These are phyloP conservation scores for Naganishia kalamii DNA, from an alignment of 768 basidiomycete genomes.

Conservation along the genomic window DNA sequence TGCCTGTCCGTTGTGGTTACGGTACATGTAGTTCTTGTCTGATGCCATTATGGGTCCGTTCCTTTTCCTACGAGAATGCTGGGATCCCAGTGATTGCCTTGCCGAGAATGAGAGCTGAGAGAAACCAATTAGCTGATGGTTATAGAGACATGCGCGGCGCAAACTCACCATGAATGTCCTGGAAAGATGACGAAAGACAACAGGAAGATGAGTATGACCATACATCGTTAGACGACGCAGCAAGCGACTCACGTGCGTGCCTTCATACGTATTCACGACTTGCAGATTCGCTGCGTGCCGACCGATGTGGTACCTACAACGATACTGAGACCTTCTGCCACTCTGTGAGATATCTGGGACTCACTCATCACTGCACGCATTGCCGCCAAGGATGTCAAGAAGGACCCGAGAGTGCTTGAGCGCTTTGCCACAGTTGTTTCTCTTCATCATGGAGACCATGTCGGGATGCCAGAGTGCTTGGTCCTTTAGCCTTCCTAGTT, in stretches of 20 bases:
- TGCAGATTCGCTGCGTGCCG: conserved; percentile 90
- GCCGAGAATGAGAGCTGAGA: conserved; percentile 71
- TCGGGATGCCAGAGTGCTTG: conserved; percentile 66
- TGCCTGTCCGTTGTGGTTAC: neutral
- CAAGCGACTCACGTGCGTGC: conserved; percentile 57
- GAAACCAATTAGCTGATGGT: conserved; percentile 8
- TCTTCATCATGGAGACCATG: conserved; percentile 91
- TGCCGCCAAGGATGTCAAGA: conserved; percentile 87
- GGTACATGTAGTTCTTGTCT: neutral
- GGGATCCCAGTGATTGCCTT: conserved; percentile 84
- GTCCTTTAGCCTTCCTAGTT: conserved; percentile 76
- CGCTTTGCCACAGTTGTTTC: conserved; percentile 93
- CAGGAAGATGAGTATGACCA: neutral
- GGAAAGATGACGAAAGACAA: neutral
- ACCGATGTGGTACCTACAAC: conserved; percentile 76
- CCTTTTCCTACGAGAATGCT: conserved; percentile 56
- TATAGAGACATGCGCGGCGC: conserved; percentile 49
- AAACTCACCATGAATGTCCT: conserved; percentile 43
- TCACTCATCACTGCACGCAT: conserved; percentile 86
- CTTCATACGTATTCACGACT: conserved; percentile 94
- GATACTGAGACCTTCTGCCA: neutral
- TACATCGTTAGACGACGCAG: neutral
- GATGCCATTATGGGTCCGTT: neutral
- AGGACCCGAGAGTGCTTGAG: conserved; percentile 71
- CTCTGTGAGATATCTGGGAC: conserved; percentile 36